Conservation (phyloP, 2,329 filamentous ascomycete genomes). For the Nannizzia gypsea region DNA sequence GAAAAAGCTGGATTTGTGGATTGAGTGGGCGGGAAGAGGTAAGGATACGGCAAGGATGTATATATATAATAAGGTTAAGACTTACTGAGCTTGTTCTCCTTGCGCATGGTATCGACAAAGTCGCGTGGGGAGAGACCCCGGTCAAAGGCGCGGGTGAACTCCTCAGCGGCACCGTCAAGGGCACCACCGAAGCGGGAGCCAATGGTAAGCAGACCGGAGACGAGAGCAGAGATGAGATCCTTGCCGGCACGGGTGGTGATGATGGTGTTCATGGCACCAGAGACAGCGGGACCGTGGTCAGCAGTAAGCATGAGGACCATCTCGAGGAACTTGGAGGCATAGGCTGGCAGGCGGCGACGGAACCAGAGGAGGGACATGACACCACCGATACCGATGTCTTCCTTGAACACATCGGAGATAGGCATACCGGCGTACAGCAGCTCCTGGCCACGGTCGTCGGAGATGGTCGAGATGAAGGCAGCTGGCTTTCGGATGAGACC, state of each 20-base stretch:
- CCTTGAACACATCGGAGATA: constrained; percentile 98
- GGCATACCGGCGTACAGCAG: constrained; percentile 98
- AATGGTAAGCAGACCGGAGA: constrained; percentile 94
- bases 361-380: constrained; percentile 99
- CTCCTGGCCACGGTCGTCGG: constrained; percentile 98
- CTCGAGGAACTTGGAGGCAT: constrained; percentile 97
- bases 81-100: constrained; percentile 96
- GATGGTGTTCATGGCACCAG: constrained; percentile 99
- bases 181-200: constrained; percentile 98
- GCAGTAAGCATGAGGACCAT: constrained; percentile 99
- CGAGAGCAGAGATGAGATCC: constrained; percentile 90
- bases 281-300: constrained; percentile 96
- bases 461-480: constrained; percentile 99
- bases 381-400: constrained; percentile 98
- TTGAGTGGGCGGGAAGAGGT: neutral
- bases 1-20: too few species aligned
- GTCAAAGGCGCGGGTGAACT: constrained; percentile 97
- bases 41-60: neutral
- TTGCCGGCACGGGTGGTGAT: constrained; percentile 99
- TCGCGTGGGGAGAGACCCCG: constrained; percentile 97
- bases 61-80: constrained; percentile 15
- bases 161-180: constrained; percentile 91
- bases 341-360: constrained; percentile 88
- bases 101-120: constrained; percentile 97
- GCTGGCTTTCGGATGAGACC: constrained; percentile 99